Base-by-base conservation (phyloP, 2,329 filamentous ascomycete genomes). In the Botryotinia narcissicola region DNA sequence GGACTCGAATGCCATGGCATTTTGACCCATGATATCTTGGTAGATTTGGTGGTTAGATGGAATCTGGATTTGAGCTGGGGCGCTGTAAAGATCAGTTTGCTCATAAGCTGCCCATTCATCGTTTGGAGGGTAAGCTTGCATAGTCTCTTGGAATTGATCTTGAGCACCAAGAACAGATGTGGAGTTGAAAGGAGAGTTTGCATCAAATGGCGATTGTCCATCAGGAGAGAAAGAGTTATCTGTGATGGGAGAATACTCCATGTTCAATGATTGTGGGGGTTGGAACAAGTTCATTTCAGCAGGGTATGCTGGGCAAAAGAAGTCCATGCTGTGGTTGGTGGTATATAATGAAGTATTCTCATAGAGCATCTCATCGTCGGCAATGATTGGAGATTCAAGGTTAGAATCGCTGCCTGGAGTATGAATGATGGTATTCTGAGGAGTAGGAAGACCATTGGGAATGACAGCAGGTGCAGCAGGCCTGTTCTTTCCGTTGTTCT, bases 401-500 rank as follows among this genome's bases (percentile, higher is more conserved):
- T 79, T 74, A 10, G 76, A 77, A 61, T 90, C 86, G 73, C 88
- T 85, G 35, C 86, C 86, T 59, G 89, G 89, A 22, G 91, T 92
- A 37, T 87, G 85, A 51, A 87, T 83, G 32, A 84, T 83, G 68
- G 87, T 85, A 73, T 85, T 87, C 79, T 86, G 81, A 72, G 92
- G 91, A 44, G 90, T 90, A 1, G 88, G 88, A 72, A 92, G 84
- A 78, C 78, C 78, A 59, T 73, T 76, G 32, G 74, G 74, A 22
- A 73, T 72, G 35, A 71, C 83, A 85, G 84, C 72, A 85, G 84
- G 77, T 81, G 83, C 73, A 48, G 70, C 48, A 70, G 80, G 80
- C 61, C 78, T 79, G 72, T 80, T 80, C 84, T 92, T 93, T 81
- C 93, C 92, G 80, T 97, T 97, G 82, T 92, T 95, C 88, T 98